Evolutionary conservation across 352 stramenopile genomes (phyloP), one percentile per base, ranked within the genome.

Genomic region (Globisporangium mamillatum): DNA sequence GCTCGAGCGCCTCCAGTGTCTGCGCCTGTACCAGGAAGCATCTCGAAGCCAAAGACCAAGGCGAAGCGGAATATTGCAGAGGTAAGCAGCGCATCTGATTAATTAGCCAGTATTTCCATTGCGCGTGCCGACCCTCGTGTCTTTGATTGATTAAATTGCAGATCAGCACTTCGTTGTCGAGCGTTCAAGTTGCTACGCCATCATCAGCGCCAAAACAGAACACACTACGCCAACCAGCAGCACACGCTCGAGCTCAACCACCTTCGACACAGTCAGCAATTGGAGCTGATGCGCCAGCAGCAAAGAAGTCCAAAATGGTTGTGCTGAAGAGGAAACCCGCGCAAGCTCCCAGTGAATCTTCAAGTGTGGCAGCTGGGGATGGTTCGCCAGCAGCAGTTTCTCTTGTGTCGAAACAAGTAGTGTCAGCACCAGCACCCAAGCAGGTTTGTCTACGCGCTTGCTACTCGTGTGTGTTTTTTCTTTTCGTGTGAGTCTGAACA

Each of bases 11-110:
- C 27, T 29, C 20, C 56, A 9, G n/a, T 18, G 1, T 12, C 4
- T n/a, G 50, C 50, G n/a, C 4, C 20, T 48, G 56, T 1, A 16
- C 10, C 22, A 16, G 32, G 3, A 16, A 50, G 10, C n/a, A 22
- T 22, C 6, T 2, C 32, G 12, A 62, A 62, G n/a, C 56, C 56
- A 50, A 62, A 62, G 32, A 18, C 7, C 56, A 62, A 48, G 32
- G n/a, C 14, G 32, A 62, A 62, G 32, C 56, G 56, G 32, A 62
- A 62, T 9, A 62, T 62, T 5, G 56, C 29, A 0, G 56, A 62
- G 56, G 56, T 62, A 14, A 9, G 44, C 32, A 16, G 10, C 12
- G 36, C 3, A 4, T 41, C 9, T 41, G 36, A 41, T 16, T 12
- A 38, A 1, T 14, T 38, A 38, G 7, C 10, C 34, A 38, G 34